Evolutionary conservation across 345 rosid species (phyloP).

Genomic region (Gossypium australe): DNA sequence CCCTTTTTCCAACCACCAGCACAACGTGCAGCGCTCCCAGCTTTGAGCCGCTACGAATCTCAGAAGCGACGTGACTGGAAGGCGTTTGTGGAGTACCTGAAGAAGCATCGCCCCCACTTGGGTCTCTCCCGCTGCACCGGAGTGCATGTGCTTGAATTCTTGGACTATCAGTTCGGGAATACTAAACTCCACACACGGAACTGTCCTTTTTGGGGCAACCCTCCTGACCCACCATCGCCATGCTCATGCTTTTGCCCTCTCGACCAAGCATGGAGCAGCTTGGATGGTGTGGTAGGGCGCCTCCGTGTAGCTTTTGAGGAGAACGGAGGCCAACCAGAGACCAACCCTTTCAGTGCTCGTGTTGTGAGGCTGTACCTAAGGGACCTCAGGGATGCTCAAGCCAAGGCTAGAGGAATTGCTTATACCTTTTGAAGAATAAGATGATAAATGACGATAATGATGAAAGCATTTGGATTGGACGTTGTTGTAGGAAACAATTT

Average conservation of each 20-base stretch:
- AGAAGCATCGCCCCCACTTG: background rate
- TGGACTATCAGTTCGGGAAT: background rate
- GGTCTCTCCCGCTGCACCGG: constrained; percentile 2
- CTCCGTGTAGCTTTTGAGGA: background rate
- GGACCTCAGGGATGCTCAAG: constrained; percentile 4
- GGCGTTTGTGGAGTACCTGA: background rate
- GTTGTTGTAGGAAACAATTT: no score
- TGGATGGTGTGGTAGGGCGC: background rate
- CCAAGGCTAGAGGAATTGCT: constrained; percentile 2
- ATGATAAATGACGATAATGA: no score
- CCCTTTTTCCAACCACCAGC: background rate
- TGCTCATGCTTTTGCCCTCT: constrained; percentile 1
- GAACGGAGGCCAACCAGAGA: background rate
- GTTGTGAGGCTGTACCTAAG: background rate
- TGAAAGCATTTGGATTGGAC: background rate
- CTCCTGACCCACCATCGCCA: background rate
- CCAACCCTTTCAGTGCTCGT: background rate
- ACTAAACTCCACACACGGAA: background rate
- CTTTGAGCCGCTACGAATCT: background rate
- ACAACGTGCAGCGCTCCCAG: background rate
- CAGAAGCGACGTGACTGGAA: constrained; percentile 11
- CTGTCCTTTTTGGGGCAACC: background rate
- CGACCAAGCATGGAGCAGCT: background rate
- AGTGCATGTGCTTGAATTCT: background rate
- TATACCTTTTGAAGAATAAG: background rate